These are phyloP conservation scores for Alternaria metachromatica DNA, from an alignment of 2,329 filamentous ascomycete species.

Conservation along the genomic window DNA sequence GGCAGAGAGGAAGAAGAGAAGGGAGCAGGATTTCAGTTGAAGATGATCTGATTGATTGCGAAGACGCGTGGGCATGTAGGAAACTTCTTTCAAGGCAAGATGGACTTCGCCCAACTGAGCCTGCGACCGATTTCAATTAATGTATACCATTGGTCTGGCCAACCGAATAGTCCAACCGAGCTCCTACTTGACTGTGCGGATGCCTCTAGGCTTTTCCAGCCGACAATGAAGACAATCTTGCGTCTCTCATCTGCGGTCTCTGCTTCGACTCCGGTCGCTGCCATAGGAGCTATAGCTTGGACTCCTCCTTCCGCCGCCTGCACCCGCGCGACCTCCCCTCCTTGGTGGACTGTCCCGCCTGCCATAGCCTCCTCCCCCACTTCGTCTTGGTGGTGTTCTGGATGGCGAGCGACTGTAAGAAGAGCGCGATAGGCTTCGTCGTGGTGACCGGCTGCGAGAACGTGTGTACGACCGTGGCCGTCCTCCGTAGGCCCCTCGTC, in stretches of 20 bases:
- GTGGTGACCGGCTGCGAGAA: slow-evolving; percentile 53
- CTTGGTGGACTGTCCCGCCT: slow-evolving; percentile 22
- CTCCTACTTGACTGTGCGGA: not conserved
- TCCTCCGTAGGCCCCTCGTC: slow-evolving; percentile 34
- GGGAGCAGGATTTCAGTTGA: slow-evolving; percentile 55
- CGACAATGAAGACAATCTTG: not conserved
- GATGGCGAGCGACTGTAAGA: slow-evolving; percentile 50
- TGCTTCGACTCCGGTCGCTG: slow-evolving; percentile 59
- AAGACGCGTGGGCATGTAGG: not conserved
- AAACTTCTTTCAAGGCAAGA: not conserved
- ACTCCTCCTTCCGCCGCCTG: slow-evolving; percentile 56
- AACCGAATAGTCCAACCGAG: not conserved
- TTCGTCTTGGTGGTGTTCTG: slow-evolving; percentile 37
- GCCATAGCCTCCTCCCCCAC: slow-evolving; percentile 20
- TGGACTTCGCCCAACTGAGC: not conserved
- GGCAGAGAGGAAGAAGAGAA: slow-evolving; percentile 55
- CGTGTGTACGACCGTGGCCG: slow-evolving; percentile 37
- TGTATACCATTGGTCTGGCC: not conserved
- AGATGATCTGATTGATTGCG: slow-evolving; percentile 32
- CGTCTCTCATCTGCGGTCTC: slow-evolving; percentile 30
- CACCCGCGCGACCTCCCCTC: slow-evolving; percentile 24
- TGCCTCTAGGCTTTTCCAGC: not conserved
- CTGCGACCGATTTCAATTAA: not conserved
- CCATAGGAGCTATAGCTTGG: slow-evolving; percentile 70
- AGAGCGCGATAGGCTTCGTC: slow-evolving; percentile 51